Evolutionary conservation across 805 yeast species (phyloP).

Genomic region (Lachancea fermentati): DNA sequence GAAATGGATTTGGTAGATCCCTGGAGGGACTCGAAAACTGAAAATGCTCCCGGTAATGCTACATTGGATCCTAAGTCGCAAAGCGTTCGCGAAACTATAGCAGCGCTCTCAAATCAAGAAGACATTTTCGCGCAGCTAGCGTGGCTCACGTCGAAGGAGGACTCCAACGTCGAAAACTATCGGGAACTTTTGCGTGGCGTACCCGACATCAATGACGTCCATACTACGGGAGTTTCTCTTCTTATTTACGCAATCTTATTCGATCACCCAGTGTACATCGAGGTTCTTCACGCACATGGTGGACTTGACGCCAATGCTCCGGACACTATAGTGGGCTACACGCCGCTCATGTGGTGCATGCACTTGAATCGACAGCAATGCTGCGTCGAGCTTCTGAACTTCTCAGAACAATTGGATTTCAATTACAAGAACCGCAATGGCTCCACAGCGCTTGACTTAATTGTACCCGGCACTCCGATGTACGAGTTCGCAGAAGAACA

Average conservation of each 20-base stretch:
- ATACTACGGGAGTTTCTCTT: constrained; percentile 40
- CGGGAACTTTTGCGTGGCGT: constrained; percentile 12
- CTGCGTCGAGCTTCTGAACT: constrained; percentile 50
- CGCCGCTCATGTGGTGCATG: constrained; percentile 87
- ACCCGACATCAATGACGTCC: constrained; percentile 18
- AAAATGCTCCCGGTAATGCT: not conserved
- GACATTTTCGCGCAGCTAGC: constrained; percentile 22
- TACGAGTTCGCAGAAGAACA: constrained; percentile 55
- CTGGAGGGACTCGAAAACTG: constrained; percentile 4
- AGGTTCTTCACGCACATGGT: constrained; percentile 38
- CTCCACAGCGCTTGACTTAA: constrained; percentile 47
- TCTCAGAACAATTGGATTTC: constrained; percentile 53
- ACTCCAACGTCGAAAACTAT: constrained; percentile 19
- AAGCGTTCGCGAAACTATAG: constrained; percentile 1
- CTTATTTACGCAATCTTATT: constrained; percentile 53
- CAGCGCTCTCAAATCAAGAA: not conserved
- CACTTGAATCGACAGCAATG: constrained; percentile 51
- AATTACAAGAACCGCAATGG: constrained; percentile 34
- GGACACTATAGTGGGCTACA: constrained; percentile 48
- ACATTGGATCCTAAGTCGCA: not conserved
- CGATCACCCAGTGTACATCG: constrained; percentile 43
- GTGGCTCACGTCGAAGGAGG: constrained; percentile 19
- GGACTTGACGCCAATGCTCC: constrained; percentile 42
- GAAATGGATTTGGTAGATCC: constrained; percentile 4
- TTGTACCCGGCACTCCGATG: constrained; percentile 51